Evolutionary conservation across 1,139 yeast species (phyloP).

Genomic region (Candida labiduridarum): DNA sequence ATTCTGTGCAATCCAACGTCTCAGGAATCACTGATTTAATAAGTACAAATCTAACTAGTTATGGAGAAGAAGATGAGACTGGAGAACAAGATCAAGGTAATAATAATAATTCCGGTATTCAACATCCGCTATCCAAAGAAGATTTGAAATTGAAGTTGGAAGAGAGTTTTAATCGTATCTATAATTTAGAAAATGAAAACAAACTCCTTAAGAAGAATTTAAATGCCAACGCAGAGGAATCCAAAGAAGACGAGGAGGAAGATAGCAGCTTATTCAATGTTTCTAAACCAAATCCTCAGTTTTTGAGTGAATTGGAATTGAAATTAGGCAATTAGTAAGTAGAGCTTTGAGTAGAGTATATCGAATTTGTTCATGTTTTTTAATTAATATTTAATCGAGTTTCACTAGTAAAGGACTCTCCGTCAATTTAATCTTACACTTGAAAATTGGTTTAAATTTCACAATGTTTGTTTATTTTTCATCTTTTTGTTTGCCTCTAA

Average conservation of each 20-base stretch:
- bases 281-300: slow-evolving; percentile 3
- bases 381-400: neutral
- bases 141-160: slow-evolving; percentile 40
- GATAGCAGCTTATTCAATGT: neutral
- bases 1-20: slow-evolving; percentile 44
- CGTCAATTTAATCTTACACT: too few relatives aligned
- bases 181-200: slow-evolving; percentile 37
- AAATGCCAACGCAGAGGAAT: slow-evolving; percentile 1
- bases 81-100: slow-evolving; percentile 8
- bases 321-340: slow-evolving; percentile 1
- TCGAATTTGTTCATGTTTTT: neutral
- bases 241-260: slow-evolving; percentile 3
- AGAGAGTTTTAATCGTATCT: slow-evolving; percentile 42
- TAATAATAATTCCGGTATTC: neutral
- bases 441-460: too few relatives aligned
- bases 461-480: neutral
- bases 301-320: slow-evolving; percentile 5
- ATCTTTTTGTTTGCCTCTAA: neutral
- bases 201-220: slow-evolving; percentile 20
- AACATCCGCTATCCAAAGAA: slow-evolving; percentile 29
- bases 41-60: slow-evolving; percentile 42
- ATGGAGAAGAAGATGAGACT: slow-evolving; percentile 26
- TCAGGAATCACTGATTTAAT: slow-evolving; percentile 46
- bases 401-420: too few relatives aligned
- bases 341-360: neutral